Percentiles rank a stretch among this genome's conserved stretches.
Conservation (phyloP, 75 land plant species). For the Selaginella tamariscina region DNA sequence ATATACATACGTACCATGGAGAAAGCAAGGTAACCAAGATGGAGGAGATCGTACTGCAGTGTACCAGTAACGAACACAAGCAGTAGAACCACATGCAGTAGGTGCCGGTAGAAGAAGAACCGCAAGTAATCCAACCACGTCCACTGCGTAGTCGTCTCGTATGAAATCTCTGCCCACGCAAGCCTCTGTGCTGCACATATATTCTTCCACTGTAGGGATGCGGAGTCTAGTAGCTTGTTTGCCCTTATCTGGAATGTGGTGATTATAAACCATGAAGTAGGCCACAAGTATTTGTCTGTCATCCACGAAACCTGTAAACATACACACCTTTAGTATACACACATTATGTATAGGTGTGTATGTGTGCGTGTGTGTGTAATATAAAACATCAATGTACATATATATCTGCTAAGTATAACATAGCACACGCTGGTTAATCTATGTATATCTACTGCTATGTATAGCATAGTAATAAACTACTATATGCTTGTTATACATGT, state of each 20-base stretch:
- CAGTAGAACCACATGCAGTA: constrained; percentile 81
- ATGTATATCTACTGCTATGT: too few relatives aligned
- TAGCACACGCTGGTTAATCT: too few relatives aligned
- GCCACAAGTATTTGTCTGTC: constrained; percentile 79
- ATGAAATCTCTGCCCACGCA: constrained; percentile 84
- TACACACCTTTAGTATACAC: not conserved
- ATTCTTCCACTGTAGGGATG: constrained; percentile 43
- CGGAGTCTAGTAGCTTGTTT: constrained; percentile 43
- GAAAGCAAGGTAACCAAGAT: constrained; percentile 93
- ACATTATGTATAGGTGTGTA: too few relatives aligned
- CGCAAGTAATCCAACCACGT: constrained; percentile 80
- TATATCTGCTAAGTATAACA: too few relatives aligned
- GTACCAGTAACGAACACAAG: constrained; percentile 94
- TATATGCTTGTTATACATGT: too few relatives aligned
- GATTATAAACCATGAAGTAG: constrained; percentile 70
- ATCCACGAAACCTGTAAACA: constrained; percentile 39
- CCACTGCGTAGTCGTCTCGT: constrained; percentile 94
- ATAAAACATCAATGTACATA: too few relatives aligned
- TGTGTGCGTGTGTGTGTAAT: too few relatives aligned
- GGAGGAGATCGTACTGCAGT: constrained; percentile 89
- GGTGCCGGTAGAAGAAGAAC: constrained; percentile 68
- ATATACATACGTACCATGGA: too few relatives aligned
- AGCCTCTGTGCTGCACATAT: constrained; percentile 45
- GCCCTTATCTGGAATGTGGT: constrained; percentile 68
- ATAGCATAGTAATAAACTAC: too few relatives aligned